These are phyloP conservation scores for Lupinus albus DNA, from an alignment of 306 rosid genomes.

Conservation along the genomic window DNA sequence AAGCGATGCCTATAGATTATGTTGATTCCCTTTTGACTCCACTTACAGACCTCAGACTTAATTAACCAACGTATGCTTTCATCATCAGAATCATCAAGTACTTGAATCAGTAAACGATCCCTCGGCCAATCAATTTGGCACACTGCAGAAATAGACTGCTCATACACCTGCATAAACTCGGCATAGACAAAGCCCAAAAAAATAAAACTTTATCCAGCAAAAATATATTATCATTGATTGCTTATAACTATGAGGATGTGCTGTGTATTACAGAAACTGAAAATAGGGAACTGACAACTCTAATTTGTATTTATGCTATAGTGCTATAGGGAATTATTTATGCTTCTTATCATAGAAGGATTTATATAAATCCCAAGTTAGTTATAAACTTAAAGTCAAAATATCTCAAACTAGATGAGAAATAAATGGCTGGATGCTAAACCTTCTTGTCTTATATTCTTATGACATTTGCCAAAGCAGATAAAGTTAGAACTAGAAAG, in stretches of 20 bases:
- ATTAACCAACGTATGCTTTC: slow-evolving; percentile 83
- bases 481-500: slow-evolving; percentile 13
- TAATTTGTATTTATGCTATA: not conserved
- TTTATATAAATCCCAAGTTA: slow-evolving; percentile 20
- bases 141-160: slow-evolving; percentile 91
- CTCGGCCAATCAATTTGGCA: slow-evolving; percentile 93
- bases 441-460: slow-evolving; percentile 24
- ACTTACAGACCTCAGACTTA: slow-evolving; percentile 71
- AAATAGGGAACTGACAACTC: not conserved
- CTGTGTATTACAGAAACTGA: not conserved
- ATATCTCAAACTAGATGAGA: slow-evolving; percentile 23
- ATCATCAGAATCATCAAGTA: slow-evolving; percentile 88
- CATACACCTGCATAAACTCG: slow-evolving; percentile 73
- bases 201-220: slow-evolving; percentile 12
- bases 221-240: slow-evolving; percentile 23
- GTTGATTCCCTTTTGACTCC: slow-evolving; percentile 84
- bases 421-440: not conserved
- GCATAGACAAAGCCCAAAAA: slow-evolving; percentile 25
- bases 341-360: slow-evolving; percentile 27
- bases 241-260: slow-evolving; percentile 8
- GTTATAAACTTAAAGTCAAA: not conserved
- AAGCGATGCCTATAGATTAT: slow-evolving; percentile 84
- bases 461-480: slow-evolving; percentile 25
- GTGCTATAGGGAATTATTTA: slow-evolving; percentile 3
- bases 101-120: slow-evolving; percentile 83